Evolutionary conservation across 2,329 filamentous ascomycete species (phyloP).

Genomic region (Hypoxylon sp.): DNA sequence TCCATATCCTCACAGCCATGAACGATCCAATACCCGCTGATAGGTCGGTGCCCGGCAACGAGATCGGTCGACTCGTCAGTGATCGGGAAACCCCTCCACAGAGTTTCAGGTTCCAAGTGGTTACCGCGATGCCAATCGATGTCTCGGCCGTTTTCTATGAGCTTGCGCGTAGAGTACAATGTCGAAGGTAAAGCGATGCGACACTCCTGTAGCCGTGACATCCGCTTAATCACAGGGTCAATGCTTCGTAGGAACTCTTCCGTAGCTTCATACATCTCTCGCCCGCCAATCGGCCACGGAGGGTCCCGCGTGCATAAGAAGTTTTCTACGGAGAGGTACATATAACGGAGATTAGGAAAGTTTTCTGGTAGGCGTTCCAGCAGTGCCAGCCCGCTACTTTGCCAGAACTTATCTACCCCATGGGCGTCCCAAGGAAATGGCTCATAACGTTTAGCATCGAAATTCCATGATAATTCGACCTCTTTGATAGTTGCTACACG

Average conservation of each 20-base stretch:
- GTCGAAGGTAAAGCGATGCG: slow-evolving; percentile 23
- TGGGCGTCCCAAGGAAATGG: background rate
- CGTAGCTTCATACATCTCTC: slow-evolving; percentile 19
- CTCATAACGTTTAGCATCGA: background rate
- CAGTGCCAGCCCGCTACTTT: background rate
- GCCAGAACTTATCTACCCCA: too few species aligned
- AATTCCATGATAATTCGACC: slow-evolving; percentile 11
- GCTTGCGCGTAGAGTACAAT: slow-evolving; percentile 22
- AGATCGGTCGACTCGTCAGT: background rate
- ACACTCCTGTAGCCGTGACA: slow-evolving; percentile 19
- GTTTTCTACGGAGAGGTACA: slow-evolving; percentile 4
- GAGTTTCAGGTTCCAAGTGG: slow-evolving; percentile 8
- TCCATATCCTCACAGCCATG: slow-evolving; percentile 8
- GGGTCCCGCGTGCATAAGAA: background rate
- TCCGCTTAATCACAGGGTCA: slow-evolving; percentile 16
- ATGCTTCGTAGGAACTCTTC: slow-evolving; percentile 22
- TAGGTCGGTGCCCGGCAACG: background rate
- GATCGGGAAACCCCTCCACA: slow-evolving; percentile 12
- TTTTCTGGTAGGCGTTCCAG: slow-evolving; percentile 4
- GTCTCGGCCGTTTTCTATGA: slow-evolving; percentile 23
- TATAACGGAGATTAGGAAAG: slow-evolving; percentile 13
- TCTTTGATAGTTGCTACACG: slow-evolving; percentile 10
- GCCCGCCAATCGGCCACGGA: background rate
- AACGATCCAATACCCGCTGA: slow-evolving; percentile 26
- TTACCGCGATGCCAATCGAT: slow-evolving; percentile 8